Evolutionary conservation across 495 filamentous ascomycete genomes (phyloP), one percentile per base, ranked within the genome.

Genomic region (Penicillium soppii): DNA sequence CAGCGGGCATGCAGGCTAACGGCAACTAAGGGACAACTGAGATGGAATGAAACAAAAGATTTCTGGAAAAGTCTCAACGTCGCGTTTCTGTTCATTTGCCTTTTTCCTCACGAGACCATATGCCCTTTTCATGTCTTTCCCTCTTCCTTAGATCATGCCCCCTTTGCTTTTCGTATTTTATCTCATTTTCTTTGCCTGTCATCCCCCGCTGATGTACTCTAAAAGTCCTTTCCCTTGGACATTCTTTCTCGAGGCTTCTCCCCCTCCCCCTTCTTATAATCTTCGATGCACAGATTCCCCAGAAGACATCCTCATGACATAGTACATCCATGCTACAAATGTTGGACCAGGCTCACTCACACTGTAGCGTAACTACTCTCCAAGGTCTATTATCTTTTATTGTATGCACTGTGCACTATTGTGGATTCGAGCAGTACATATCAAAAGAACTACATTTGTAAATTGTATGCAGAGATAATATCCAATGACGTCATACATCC

Each of bases 271-370:
- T 50, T 42, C 50, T 60, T 59, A 64, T 64, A 56, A 40, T 48
- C 50, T 40, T 61, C 55, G 39, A 35, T 67, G 66, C 66, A 67
- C 66, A 68, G 65, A 62, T 68, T 66, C 62, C 62, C 65, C 56
- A 41, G 52, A 58, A 54, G 47, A 44, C 42, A 37, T 33, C 47
- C 42, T 54, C 52, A 52, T 57, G 58, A 61, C 55, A 57, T 64
- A 66, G 57, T 56, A 63, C 55, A 66, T 55, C 53, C 43, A 49
- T 43, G 54, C 49, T 52, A 56, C 49, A 39, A 48, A 51, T 57
- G 39, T 35, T 53, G 51, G 35, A 49, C 43, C 49, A 47, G 50
- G 25, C 21, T 25, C 42, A 29, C 20, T 19, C 5, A 15, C 7
- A 36, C 38, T 40, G 47, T 21, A n/a, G 5, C 13, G 47, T 49